Evolutionary conservation across 192 early-diverging fungal genomes (phyloP).

Genomic region (Coemansia sp.): DNA sequence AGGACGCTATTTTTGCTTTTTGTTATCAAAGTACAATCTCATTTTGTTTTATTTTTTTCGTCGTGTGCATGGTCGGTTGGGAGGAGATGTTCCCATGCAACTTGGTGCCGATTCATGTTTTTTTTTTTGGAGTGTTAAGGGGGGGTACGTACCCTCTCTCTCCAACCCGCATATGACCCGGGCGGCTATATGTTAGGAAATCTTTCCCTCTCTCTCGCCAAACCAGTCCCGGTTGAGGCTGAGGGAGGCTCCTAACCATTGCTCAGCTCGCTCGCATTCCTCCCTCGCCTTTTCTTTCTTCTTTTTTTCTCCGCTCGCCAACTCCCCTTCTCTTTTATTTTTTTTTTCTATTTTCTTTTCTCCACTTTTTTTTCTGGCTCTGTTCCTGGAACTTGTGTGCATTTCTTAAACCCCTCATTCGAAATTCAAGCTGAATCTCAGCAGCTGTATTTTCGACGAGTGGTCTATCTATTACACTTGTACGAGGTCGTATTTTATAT

Average conservation of each 20-base stretch:
- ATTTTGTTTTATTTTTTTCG: not conserved
- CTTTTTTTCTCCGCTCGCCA: not conserved
- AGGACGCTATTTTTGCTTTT: conserved; percentile 12
- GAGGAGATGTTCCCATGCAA: not conserved
- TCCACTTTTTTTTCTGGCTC: not conserved
- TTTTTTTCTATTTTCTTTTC: conserved; percentile 9
- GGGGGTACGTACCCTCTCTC: not conserved
- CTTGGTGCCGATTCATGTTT: not conserved
- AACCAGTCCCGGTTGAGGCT: conserved; percentile 4
- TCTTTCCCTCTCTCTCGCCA: not conserved
- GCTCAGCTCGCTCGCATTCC: not conserved
- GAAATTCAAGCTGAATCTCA: not conserved
- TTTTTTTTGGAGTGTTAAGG: not conserved
- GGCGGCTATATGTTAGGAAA: conserved; percentile 6
- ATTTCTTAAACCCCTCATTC: not conserved
- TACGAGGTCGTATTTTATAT: not conserved
- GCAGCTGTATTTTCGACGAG: not conserved
- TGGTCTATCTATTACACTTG: conserved; percentile 1
- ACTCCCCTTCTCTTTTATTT: not conserved
- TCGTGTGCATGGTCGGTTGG: not conserved
- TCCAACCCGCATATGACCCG: conserved; percentile 2
- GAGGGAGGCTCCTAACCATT: not conserved
- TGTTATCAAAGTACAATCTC: conserved; percentile 4
- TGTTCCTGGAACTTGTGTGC: not conserved
- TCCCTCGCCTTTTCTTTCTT: not conserved